These are phyloP conservation scores for Chondrus crispus DNA, from an alignment of 23 red algal species.

Conservation along the genomic window DNA sequence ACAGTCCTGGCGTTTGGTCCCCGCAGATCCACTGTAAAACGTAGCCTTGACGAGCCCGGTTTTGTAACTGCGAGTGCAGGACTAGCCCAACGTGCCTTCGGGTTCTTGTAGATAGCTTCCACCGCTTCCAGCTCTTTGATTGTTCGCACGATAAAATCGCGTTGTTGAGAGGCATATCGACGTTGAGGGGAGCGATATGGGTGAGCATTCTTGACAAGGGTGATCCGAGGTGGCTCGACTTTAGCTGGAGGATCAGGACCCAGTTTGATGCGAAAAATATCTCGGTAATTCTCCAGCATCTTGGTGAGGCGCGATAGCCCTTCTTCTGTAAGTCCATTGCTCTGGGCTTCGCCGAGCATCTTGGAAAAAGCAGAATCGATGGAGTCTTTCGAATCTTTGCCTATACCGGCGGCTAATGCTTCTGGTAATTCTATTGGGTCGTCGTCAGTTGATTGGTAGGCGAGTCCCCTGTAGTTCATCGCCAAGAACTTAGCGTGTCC, in stretches of 20 bases:
- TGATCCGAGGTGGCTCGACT: background rate
- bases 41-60: background rate
- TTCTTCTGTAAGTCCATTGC: background rate
- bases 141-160: background rate
- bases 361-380: background rate
- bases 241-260: background rate
- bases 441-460: background rate
- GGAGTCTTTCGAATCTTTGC: background rate
- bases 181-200: background rate
- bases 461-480: constrained; percentile 11
- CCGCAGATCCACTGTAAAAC: constrained; percentile 18
- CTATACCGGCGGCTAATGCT: background rate
- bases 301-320: background rate
- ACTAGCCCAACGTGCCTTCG: background rate
- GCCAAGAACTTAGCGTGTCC: background rate
- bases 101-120: background rate
- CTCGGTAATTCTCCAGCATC: background rate
- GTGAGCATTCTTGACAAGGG: background rate
- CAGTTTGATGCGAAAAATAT: constrained; percentile 8
- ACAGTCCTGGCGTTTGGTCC: background rate
- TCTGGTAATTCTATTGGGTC: background rate
- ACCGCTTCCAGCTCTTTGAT: background rate
- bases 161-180: background rate
- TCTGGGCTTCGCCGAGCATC: background rate
- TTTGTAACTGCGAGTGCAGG: constrained; percentile 6